Evolutionary conservation across 2,329 filamentous ascomycete species (phyloP), one percentile per base, ranked within the genome.

Genomic region (Aspergillus fumigatus): DNA sequence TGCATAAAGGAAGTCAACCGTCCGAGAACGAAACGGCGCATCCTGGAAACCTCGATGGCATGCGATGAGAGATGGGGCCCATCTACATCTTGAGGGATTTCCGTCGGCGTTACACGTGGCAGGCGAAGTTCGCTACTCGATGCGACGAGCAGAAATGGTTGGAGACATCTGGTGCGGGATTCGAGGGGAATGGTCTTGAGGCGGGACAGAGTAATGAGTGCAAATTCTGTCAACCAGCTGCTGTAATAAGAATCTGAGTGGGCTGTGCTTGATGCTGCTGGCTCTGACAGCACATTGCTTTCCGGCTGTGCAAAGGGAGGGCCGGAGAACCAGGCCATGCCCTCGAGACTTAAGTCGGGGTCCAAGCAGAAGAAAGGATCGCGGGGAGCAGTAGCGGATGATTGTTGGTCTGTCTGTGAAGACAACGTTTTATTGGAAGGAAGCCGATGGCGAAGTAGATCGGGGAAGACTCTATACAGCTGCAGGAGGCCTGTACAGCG

Each of bases 391-490:
- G 21, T 14, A 41, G 19, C 40, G 45, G 49, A 23, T 47, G 47
- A 55, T 29, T 47, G 51, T 32, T 29, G 61, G 52, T 43, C 38
- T 19, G 53, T 55, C 52, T 48, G 53, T 45, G 48, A 52, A n/a
- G 52, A 2, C 49, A 53, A 25, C 21, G 50, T 48, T 9, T 45
- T 49, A 25, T 62, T 53, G 17, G 52, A 11, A 58, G 70, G 54
- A 62, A 81, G 62, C 48, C 79, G 75, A 35, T 73, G 74, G n/a
- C 72, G 73, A 1, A 82, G 70, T 38, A 81, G 70, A 29, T 80
- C 77, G 2, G 82, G 81, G 55, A 83, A 83, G 29, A 79, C 77
- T 25, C 79, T 77, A 62, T 84, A 84, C 21, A 84, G 65, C 59
- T 84, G 80, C 48, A 84, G 70, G 3, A 84, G 73, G 1, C 80